Evolutionary conservation across 78 protist genomes (phyloP), one percentile per base, ranked within the genome.

Genomic region (Diacronema lutheri): DNA sequence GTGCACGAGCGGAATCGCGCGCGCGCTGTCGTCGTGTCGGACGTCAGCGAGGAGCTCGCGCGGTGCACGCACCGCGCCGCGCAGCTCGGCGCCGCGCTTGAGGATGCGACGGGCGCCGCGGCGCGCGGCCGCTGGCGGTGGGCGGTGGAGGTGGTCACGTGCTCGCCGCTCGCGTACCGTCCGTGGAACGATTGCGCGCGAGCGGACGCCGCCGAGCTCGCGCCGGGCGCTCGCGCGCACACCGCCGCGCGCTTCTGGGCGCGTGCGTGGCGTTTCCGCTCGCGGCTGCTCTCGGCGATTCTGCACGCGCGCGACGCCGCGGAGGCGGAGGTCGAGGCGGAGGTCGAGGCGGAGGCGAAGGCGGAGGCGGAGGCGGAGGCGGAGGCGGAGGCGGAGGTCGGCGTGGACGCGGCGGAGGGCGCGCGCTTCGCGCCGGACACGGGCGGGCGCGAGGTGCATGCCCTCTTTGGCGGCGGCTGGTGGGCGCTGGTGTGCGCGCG

Each of bases 1-100:
- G 79, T 71, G 58, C 79, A 71, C 57, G 35, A 71, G 6, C 50
- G 79, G 31, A 10, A 33, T 57, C 79, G 79, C 21, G n/a, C 79
- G 38, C 41, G 25, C 57, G 50, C 50, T 3, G 50, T 3, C 50
- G 7, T 44, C 50, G n/a, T n/a, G n/a, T 44, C 50, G 16, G 50
- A 44, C 50, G 50, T 44, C 50, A 7, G 16, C 50, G 50, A 3
- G 16, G 50, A 44, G 50, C 50, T 44, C 50, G 50, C 50, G 50
- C 50, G 50, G 16, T 44, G 50, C 50, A 7, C 50, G 50, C 50
- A 7, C 50, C 50, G 50, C 16, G 16, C 16, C 50, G 50, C 3
- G 50, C 16, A 9, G 50, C 50, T 44, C 16, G 50, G 50, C 50
- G 50, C 50, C 16, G 16, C 16, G 16, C 50, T 3, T 7, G 50